Base-by-base conservation (phyloP, 2,329 filamentous ascomycete genomes). In the Dactylellina parvicollis region DNA sequence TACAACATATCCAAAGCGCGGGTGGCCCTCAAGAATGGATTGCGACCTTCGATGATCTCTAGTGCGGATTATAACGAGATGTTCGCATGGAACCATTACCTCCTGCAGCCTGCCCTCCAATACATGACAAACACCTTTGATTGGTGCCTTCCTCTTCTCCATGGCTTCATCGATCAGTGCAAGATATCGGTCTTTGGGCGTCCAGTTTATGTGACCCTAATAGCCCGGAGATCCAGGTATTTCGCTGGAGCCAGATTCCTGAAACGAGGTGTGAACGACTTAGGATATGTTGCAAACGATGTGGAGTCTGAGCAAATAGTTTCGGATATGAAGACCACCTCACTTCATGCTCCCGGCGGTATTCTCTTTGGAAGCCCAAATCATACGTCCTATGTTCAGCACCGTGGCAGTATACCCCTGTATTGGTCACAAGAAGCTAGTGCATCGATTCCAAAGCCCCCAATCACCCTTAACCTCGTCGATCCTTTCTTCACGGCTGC, bases 231-330 rank as follows among this genome's bases (percentile, higher is more conserved):
- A 30, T 99, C 95, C 14, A 87, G 95, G 7, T 92, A 92, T 80
- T 99, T 98, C 80, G 95, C 95, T 1, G 95, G 95, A 26, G 95
- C 95, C 36, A 86, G 95, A 2, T 99, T 97, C 77, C 82, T 99
- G 59, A 99, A 99, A 81, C 89, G 95, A 67, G 95, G 95, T 30
- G 91, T 92, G 50, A 99, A 99, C 78, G 95, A 99, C 80, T 80
- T 73, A 93, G 65, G 70, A 40, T 74, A 74, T 42, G 70, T 69
- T 61, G 96, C 95, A 57, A 99, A 99, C 79, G 96, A 99, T 81
- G 95, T 99, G 22, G 96, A 99, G 81, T 98, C 95, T 0, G 95
- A 99, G 81, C 95, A 99, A 80, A 97, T 99, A 72, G 93, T 99
- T 3, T 95, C 93, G 0, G 95, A 99, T 79, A 92, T 92, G 77